Conservation (phyloP, 1,139 yeast species). For the Trichomonascaceae sp. region DNA sequence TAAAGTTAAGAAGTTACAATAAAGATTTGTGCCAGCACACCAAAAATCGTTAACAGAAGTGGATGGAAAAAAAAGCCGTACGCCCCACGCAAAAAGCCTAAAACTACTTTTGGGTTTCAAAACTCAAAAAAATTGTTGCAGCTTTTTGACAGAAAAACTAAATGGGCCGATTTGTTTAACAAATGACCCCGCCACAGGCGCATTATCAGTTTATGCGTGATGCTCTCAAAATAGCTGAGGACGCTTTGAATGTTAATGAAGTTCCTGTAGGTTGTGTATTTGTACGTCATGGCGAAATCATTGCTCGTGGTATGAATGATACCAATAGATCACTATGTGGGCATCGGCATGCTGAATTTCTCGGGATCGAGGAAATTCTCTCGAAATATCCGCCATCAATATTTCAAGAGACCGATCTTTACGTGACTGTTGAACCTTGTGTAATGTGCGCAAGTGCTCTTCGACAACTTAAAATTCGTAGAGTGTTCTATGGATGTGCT, state of each 20-base stretch:
- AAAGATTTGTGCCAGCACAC: not conserved
- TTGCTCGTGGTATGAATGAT: slow-evolving; percentile 81
- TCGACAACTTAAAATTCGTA: slow-evolving; percentile 66
- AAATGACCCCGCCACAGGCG: not conserved
- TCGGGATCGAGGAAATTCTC: slow-evolving; percentile 60
- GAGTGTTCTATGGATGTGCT: slow-evolving; percentile 84
- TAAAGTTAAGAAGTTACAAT: not conserved
- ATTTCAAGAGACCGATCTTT: slow-evolving; percentile 53
- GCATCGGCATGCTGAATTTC: slow-evolving; percentile 86
- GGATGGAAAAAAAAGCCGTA: not conserved
- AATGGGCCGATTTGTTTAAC: not conserved
- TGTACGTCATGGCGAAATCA: slow-evolving; percentile 45
- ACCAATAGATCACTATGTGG: slow-evolving; percentile 79
- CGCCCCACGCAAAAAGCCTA: not conserved
- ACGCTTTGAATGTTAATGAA: slow-evolving; percentile 52
- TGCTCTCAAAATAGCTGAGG: slow-evolving; percentile 47
- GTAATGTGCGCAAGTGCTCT: slow-evolving; percentile 96
- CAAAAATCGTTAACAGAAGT: not conserved
- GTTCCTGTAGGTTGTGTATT: slow-evolving; percentile 73
- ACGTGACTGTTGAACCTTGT: slow-evolving; percentile 97
- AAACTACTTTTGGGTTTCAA: not conserved
- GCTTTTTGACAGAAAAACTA: not conserved
- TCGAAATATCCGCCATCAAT: slow-evolving; percentile 29
- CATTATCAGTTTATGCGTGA: slow-evolving; percentile 40
- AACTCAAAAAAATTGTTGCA: not conserved